Evolutionary conservation across 495 filamentous ascomycete genomes (phyloP).

Genomic region (Talaromyces adpressus): DNA sequence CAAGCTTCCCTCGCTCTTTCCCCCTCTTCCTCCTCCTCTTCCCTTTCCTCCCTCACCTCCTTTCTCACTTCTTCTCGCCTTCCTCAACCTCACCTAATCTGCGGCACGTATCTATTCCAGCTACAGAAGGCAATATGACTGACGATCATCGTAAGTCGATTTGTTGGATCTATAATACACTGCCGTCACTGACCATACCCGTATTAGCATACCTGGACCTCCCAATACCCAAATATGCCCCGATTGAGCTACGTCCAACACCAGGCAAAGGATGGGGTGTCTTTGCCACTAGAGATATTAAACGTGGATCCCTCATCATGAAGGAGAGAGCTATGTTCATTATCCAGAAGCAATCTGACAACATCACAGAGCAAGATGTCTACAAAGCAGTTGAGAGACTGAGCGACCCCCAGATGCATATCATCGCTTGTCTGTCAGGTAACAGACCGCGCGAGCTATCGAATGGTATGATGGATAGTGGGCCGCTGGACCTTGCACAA

Average conservation of each 20-base stretch:
- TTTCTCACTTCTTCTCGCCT: background rate
- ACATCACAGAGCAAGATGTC: background rate
- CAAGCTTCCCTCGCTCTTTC: background rate
- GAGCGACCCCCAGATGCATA: background rate
- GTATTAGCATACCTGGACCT: constrained; percentile 1
- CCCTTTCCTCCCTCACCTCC: background rate
- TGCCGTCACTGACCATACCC: background rate
- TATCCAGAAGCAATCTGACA: background rate
- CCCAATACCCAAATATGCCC: background rate
- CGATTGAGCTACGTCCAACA: background rate
- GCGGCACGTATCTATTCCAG: background rate
- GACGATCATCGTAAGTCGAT: background rate
- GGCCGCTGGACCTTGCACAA: background rate
- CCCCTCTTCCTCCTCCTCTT: no score
- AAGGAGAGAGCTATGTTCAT: constrained; percentile 2
- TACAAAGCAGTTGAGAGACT: background rate
- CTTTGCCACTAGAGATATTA: constrained; percentile 2
- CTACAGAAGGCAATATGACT: background rate
- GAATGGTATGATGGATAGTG: background rate
- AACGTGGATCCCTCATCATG: background rate
- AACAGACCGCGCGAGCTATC: background rate
- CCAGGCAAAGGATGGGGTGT: constrained; percentile 8
- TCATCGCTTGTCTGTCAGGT: background rate
- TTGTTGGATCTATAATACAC: background rate
- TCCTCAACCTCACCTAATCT: background rate